Evolutionary conservation across 2,329 filamentous ascomycete species (phyloP).

Genomic region (Bimuria novae-zelandiae): DNA sequence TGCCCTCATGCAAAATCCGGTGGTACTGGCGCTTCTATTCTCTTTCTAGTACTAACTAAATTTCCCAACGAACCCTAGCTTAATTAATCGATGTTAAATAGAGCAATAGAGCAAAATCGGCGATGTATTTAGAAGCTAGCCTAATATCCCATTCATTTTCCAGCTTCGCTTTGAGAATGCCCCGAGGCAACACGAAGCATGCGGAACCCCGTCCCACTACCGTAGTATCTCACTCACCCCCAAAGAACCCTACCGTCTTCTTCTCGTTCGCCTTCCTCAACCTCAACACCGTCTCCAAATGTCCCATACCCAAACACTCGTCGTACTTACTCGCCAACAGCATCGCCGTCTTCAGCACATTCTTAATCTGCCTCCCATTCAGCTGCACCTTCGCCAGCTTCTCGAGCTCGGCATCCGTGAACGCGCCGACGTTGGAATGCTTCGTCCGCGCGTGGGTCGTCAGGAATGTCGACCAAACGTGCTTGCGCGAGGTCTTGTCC

Average conservation of each 20-base stretch:
- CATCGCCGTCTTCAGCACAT: constrained; percentile 30
- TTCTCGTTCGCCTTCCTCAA: constrained; percentile 13
- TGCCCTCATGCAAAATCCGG: no score
- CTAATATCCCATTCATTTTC: no score
- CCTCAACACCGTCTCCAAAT: constrained; percentile 16
- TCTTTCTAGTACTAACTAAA: no score
- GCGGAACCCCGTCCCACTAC: no score
- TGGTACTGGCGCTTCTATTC: no score
- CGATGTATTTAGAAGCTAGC: no score
- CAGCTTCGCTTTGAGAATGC: no score
- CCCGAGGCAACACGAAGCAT: no score
- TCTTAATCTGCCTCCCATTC: constrained; percentile 51
- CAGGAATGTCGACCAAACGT: constrained; percentile 45
- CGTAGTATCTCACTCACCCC: constrained; percentile 3
- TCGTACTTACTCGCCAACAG: constrained; percentile 12
- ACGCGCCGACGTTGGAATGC: constrained; percentile 16
- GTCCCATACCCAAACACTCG: constrained; percentile 10
- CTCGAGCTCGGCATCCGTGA: constrained; percentile 36
- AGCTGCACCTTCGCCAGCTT: constrained; percentile 35
- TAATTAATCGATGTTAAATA: no score
- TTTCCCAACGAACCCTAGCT: no score
- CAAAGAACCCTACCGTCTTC: constrained; percentile 7
- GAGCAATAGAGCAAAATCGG: no score
- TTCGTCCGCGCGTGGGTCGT: constrained; percentile 1
- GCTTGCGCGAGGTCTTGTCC: constrained; percentile 39